Percentiles rank a stretch among this genome's conserved stretches.
These are phyloP conservation scores for Lachnellula willkommii DNA, from an alignment of 2,329 filamentous ascomycete genomes.

Conservation along the genomic window DNA sequence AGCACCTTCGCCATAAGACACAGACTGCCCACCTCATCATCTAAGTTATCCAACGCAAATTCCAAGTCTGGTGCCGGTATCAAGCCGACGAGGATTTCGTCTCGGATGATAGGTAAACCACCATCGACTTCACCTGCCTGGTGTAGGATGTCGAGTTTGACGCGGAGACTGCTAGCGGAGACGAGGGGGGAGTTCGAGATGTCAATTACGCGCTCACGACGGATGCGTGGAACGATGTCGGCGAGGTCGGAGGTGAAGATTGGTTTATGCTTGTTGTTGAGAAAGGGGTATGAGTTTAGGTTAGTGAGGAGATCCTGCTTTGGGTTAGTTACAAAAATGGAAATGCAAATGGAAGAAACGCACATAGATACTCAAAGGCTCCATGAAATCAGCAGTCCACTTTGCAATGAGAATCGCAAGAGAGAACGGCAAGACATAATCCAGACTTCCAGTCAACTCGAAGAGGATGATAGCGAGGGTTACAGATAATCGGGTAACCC, in stretches of 20 bases:
- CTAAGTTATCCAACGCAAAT: conserved; percentile 80
- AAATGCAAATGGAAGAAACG: conserved; percentile 29
- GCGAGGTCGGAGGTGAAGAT: conserved; percentile 83
- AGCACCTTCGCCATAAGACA: conserved; percentile 76
- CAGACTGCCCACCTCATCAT: conserved; percentile 64
- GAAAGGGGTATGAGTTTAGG: conserved; percentile 95
- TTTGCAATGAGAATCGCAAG: conserved; percentile 90
- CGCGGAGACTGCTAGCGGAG: conserved; percentile 67
- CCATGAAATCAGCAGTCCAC: conserved; percentile 94
- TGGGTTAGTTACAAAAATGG: conserved; percentile 17
- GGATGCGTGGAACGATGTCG: conserved; percentile 74
- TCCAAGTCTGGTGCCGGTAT: conserved; percentile 94
- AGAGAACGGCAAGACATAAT: conserved; percentile 93
- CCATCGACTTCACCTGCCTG: conserved; percentile 86
- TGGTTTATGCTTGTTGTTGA: conserved; percentile 94
- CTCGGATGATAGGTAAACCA: conserved; percentile 77
- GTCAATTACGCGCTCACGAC: conserved; percentile 77
- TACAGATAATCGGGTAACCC: conserved; percentile 87
- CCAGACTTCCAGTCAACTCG: conserved; percentile 87
- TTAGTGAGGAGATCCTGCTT: conserved; percentile 78
- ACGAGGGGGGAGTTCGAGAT: conserved; percentile 79
- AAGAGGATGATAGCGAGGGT: conserved; percentile 94
- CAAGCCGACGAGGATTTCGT: conserved; percentile 76
- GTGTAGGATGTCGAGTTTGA: conserved; percentile 77
- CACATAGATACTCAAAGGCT: conserved; percentile 89